A percentile compares a stretch with the other conserved stretches of the same genome.
Evolutionary conservation across 2,329 filamentous ascomycete species (phyloP).

Genomic region (Phaeosphaeriaceae sp.): DNA sequence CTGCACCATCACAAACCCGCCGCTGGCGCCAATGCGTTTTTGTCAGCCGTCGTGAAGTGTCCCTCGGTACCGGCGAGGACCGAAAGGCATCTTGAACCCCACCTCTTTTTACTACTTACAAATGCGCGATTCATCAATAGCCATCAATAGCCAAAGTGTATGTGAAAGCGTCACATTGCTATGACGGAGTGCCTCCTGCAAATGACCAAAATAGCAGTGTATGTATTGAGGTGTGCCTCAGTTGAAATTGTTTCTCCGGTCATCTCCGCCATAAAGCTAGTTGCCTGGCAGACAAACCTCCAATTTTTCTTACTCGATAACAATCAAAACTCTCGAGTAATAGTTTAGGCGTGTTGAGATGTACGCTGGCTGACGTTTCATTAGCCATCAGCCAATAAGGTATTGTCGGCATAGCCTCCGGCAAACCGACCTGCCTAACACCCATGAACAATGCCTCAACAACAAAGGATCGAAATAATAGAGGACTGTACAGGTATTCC

Average conservation of each 20-base stretch:
- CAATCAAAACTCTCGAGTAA: constrained; percentile 43
- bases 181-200: neutral
- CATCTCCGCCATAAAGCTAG: constrained; percentile 32
- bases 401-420: constrained; percentile 25
- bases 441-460: neutral
- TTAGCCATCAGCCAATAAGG: constrained; percentile 36
- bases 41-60: constrained; percentile 1
- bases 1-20: constrained; percentile 15
- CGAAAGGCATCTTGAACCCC: neutral
- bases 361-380: constrained; percentile 32
- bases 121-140: neutral
- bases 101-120: neutral
- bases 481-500: neutral
- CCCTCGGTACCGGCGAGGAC: constrained; percentile 1
- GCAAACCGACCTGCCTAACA: neutral
- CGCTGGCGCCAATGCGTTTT: constrained; percentile 12
- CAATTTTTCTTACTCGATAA: constrained; percentile 43
- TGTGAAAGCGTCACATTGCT: no score
- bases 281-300: constrained; percentile 15
- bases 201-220: neutral
- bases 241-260: constrained; percentile 22
- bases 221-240: constrained; percentile 5
- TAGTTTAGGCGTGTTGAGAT: constrained; percentile 27
- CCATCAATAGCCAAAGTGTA: no score
- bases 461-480: neutral